Percentiles rank a stretch among this genome's conserved stretches.
Evolutionary conservation across 2,329 filamentous ascomycete species (phyloP).

Genomic region (Epichloe typhina): DNA sequence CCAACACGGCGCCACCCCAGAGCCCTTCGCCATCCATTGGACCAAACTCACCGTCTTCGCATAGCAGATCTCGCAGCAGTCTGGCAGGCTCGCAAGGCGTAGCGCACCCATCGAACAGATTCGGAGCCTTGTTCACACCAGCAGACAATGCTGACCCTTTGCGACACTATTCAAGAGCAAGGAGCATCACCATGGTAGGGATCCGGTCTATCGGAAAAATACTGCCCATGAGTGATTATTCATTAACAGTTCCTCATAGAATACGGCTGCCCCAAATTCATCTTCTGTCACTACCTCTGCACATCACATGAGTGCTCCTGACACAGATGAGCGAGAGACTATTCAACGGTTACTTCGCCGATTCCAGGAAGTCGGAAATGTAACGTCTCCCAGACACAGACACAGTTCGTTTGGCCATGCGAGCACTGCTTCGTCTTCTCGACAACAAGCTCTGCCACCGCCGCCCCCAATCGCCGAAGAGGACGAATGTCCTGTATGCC

Average conservation of each 20-base stretch:
- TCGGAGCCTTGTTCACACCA: slow-evolving; percentile 24
- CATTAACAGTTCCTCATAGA: slow-evolving; percentile 4
- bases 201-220: slow-evolving; percentile 4
- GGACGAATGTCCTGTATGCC: slow-evolving; percentile 69
- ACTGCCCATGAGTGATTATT: background rate
- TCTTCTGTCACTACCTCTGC: slow-evolving; percentile 12
- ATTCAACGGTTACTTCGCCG: slow-evolving; percentile 18
- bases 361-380: slow-evolving; percentile 6
- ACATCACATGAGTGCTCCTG: slow-evolving; percentile 16
- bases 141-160: slow-evolving; percentile 22
- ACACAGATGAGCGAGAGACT: slow-evolving; percentile 18
- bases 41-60: slow-evolving; percentile 21
- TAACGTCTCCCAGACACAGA: slow-evolving; percentile 14
- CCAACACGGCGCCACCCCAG: slow-evolving; percentile 43
- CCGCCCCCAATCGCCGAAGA: slow-evolving; percentile 50
- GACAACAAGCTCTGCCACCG: slow-evolving; percentile 26
- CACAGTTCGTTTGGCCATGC: slow-evolving; percentile 14
- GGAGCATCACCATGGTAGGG: slow-evolving; percentile 39
- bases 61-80: slow-evolving; percentile 34
- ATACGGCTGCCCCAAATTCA: slow-evolving; percentile 10
- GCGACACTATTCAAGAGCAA: slow-evolving; percentile 19
- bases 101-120: slow-evolving; percentile 17
- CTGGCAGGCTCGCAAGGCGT: slow-evolving; percentile 20
- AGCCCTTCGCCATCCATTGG: slow-evolving; percentile 22
- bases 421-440: slow-evolving; percentile 21